These are phyloP conservation scores for Morella rubra DNA, from an alignment of 306 rosid species.

Conservation along the genomic window DNA sequence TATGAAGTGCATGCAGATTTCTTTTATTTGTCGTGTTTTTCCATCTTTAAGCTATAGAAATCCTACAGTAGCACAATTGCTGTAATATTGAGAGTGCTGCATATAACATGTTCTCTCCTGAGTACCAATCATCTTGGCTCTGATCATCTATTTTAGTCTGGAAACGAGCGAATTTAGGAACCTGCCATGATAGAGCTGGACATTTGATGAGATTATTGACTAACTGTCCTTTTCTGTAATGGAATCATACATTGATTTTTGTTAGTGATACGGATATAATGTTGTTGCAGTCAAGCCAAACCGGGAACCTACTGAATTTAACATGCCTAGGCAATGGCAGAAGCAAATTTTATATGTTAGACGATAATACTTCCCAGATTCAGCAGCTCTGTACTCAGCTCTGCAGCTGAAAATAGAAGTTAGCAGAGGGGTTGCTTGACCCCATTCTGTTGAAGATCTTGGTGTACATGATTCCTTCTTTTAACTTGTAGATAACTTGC, in stretches of 20 bases:
- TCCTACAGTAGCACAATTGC: background rate
- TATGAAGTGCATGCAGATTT: background rate
- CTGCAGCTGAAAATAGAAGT: conserved; percentile 41
- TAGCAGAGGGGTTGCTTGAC: conserved; percentile 19
- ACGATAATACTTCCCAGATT: conserved; percentile 28
- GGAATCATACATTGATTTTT: background rate
- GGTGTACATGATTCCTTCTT: conserved; percentile 27
- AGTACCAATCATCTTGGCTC: background rate
- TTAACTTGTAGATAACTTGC: conserved; percentile 20
- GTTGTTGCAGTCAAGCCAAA: conserved; percentile 47
- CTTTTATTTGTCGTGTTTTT: no score
- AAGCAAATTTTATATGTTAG: conserved; percentile 37
- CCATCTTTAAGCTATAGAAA: no score
- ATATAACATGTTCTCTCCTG: background rate
- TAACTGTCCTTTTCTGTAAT: background rate
- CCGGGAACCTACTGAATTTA: conserved; percentile 56
- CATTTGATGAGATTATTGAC: background rate
- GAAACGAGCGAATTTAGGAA: background rate
- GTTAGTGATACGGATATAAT: conserved; percentile 13
- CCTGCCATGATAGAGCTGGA: background rate
- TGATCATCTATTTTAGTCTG: background rate
- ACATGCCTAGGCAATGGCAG: conserved; percentile 64
- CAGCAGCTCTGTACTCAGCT: conserved; percentile 52
- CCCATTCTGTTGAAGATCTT: conserved; percentile 15
- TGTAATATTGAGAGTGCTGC: background rate